These are phyloP conservation scores for Theobroma cacao DNA, from an alignment of 345 rosid genomes.

Conservation along the genomic window DNA sequence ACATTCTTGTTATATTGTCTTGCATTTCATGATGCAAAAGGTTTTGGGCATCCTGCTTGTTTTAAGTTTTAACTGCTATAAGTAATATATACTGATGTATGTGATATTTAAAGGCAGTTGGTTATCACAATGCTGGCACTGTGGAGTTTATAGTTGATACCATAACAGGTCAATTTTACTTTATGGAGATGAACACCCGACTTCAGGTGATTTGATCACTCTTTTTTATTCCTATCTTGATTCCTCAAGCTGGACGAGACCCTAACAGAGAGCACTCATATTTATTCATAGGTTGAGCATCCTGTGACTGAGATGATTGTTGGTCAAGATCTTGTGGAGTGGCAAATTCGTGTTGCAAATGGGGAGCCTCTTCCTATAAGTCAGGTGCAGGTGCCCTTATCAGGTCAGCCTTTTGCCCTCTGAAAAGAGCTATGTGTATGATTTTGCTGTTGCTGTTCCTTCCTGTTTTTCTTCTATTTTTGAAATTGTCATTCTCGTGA, in stretches of 20 bases:
- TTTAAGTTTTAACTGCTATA: constrained; percentile 2
- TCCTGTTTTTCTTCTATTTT: not conserved
- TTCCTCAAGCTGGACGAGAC: constrained; percentile 11
- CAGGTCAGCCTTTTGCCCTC: constrained; percentile 41
- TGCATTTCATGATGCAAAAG: not conserved
- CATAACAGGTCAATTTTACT: constrained; percentile 67
- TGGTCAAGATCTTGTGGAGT: constrained; percentile 94
- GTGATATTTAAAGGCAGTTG: constrained; percentile 76
- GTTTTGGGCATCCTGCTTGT: not conserved
- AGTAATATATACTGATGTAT: constrained; percentile 18
- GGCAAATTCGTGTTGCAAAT: constrained; percentile 93
- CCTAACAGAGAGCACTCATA: constrained; percentile 9
- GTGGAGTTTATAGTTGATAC: constrained; percentile 96
- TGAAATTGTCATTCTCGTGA: not conserved
- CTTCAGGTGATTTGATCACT: constrained; percentile 62
- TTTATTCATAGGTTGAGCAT: constrained; percentile 76
- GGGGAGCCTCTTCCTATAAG: constrained; percentile 78
- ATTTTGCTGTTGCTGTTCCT: not conserved
- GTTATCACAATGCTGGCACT: constrained; percentile 90
- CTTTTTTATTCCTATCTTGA: constrained; percentile 6
- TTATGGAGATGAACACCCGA: constrained; percentile 98
- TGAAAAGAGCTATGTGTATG: not conserved
- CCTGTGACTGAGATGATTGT: constrained; percentile 99
- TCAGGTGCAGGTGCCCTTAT: constrained; percentile 74
- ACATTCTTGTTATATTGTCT: not conserved